Conservation (phyloP, 2,329 filamentous ascomycete species). For the Hypoxylon sp. region DNA sequence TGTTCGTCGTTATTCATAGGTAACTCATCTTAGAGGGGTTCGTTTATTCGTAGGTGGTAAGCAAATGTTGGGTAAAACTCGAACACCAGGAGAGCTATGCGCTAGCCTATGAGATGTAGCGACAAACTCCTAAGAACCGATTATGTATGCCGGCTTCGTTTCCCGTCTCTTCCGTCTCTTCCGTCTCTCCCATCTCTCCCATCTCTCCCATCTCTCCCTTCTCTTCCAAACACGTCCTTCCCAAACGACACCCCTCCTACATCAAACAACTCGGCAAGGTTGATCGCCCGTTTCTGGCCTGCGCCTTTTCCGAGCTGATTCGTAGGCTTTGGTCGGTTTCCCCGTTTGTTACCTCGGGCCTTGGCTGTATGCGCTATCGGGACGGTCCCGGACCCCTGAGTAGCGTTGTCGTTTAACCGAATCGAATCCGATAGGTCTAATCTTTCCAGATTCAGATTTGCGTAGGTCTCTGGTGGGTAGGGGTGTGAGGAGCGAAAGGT, state of each 20-base stretch:
- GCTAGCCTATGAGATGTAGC: background rate
- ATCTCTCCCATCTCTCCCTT: slow-evolving; percentile 56
- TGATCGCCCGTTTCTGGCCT: slow-evolving; percentile 78
- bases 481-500: slow-evolving; percentile 75
- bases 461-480: slow-evolving; percentile 68
- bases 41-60: background rate
- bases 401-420: slow-evolving; percentile 54
- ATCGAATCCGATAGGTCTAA: slow-evolving; percentile 67
- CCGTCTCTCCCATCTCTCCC: slow-evolving; percentile 63
- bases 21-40: slow-evolving; percentile 2
- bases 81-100: background rate
- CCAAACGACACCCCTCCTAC: slow-evolving; percentile 71
- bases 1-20: slow-evolving; percentile 26
- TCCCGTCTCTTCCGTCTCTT: slow-evolving; percentile 57
- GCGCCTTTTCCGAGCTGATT: slow-evolving; percentile 70
- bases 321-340: slow-evolving; percentile 45
- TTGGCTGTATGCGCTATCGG: slow-evolving; percentile 48
- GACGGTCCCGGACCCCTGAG: slow-evolving; percentile 46
- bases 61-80: background rate
- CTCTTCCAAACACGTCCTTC: slow-evolving; percentile 68
- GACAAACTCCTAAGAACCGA: slow-evolving; percentile 2
- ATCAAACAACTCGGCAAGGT: slow-evolving; percentile 81
- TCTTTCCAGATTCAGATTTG: slow-evolving; percentile 71
- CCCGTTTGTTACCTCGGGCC: slow-evolving; percentile 41
- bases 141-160: slow-evolving; percentile 63